These are phyloP conservation scores for Hypoxylon fuscum DNA, from an alignment of 495 filamentous ascomycete species.

Conservation along the genomic window DNA sequence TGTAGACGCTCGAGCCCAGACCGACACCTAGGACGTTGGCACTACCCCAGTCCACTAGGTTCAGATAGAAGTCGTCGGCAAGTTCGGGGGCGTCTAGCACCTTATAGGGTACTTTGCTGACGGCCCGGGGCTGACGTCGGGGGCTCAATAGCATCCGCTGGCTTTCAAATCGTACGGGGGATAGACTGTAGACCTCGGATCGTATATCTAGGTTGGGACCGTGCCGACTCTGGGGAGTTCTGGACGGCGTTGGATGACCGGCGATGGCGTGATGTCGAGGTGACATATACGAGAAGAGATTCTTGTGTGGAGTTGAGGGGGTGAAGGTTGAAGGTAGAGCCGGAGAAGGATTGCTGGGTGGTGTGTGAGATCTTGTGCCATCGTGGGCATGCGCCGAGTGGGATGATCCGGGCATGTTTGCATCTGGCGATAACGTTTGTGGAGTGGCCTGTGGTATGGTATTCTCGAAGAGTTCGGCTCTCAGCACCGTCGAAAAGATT, in stretches of 20 bases:
- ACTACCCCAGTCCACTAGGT: conserved; percentile 98
- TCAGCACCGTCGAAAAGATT: conserved; percentile 87
- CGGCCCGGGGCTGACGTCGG: conserved; percentile 83
- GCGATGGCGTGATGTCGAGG: conserved; percentile 75
- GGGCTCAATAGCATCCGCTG: conserved; percentile 92
- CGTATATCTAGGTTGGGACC: conserved; percentile 84
- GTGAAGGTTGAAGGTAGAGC: conserved; percentile 74
- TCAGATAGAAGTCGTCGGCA: conserved; percentile 97
- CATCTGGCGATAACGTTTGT: conserved; percentile 70
- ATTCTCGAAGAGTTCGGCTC: conserved; percentile 88
- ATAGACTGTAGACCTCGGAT: conserved; percentile 92
- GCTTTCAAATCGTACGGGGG: conserved; percentile 87
- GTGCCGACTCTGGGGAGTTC: conserved; percentile 87
- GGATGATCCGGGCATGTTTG: conserved; percentile 60
- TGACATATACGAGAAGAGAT: conserved; percentile 92
- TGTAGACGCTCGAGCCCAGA: conserved; percentile 92
- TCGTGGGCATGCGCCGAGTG: conserved; percentile 69
- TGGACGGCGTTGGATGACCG: conserved; percentile 81
- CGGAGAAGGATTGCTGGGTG: conserved; percentile 71
- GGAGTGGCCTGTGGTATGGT: conserved; percentile 85
- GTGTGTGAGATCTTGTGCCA: conserved; percentile 79
- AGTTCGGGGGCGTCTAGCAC: conserved; percentile 96
- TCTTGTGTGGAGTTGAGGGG: conserved; percentile 95
- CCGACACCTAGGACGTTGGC: conserved; percentile 93
- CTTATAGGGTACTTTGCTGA: conserved; percentile 97